These are phyloP conservation scores for Vitis amurensis DNA, from an alignment of 164 flowering plant species.

Conservation along the genomic window DNA sequence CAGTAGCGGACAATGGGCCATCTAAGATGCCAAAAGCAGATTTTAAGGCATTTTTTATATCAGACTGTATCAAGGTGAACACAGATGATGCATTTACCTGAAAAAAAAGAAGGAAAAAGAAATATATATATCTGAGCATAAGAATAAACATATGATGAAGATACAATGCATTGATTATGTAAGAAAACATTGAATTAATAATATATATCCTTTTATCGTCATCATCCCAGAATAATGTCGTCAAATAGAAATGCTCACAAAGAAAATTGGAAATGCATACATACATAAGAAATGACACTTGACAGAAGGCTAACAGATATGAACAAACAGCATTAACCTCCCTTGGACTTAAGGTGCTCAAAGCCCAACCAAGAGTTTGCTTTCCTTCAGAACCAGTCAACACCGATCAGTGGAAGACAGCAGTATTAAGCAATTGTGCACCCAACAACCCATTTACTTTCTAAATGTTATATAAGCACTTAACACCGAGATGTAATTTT, in stretches of 20 bases:
- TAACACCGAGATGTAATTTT: neutral
- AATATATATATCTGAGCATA: neutral
- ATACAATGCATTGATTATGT: no score
- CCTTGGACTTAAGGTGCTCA: neutral
- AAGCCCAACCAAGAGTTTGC: neutral
- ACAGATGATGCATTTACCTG: conserved; percentile 86
- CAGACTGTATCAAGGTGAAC: conserved; percentile 83
- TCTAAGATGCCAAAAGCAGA: conserved; percentile 84
- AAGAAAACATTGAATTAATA: no score
- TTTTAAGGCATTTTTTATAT: conserved; percentile 80
- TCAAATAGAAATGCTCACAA: neutral
- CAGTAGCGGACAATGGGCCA: conserved; percentile 82
- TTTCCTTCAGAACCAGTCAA: neutral
- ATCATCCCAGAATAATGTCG: no score
- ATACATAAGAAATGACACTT: neutral
- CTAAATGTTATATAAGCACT: no score
- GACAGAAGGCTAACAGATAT: neutral
- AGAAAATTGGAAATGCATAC: neutral
- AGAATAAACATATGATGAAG: neutral
- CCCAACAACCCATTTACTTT: neutral
- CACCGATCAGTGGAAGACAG: neutral
- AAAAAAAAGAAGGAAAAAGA: conserved; percentile 4
- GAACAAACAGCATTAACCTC: neutral
- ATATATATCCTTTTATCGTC: no score
- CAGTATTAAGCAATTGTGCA: neutral